Base-by-base conservation (phyloP, 805 yeast species). In the Nakazawaea laoshanensis region DNA sequence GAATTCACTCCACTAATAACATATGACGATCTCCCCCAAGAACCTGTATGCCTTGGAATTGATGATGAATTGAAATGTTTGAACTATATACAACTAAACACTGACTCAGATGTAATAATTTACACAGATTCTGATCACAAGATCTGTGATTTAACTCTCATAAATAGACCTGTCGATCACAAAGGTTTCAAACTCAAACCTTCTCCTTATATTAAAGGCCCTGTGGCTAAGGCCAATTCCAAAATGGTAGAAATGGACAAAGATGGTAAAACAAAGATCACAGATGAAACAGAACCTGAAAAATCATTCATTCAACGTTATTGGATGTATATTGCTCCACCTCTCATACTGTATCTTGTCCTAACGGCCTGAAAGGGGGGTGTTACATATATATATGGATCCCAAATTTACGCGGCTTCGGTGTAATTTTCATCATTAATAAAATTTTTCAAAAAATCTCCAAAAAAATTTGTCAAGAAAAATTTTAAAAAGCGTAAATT, bases 271-370 rank as follows among this genome's bases (percentile, higher is more conserved):
- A 25, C 33, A 2, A 12, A 19, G 6, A 18, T 13, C 9, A 27
- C n/a, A 19, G 32, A 35, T 10, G 32, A 30, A 19, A 20, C 16
- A 16, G 14, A 27, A 12, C 29, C 16, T 10, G 55, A 55, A 20
- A 52, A 57, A 33, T 65, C 77, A 4, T 74, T 73, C 52, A 53
- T 75, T 12, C 80, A 74, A 47, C 67, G 67, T 48, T 67, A 76
- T 52, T 76, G 82, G 82, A 60, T 71, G 63, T 74, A 69, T 49
- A 55, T 76, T 17, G 71, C 71, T 6, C 72, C 76, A 2, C 70
- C 71, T 10, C 40, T 69, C 15, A 30, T 73, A 8, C 39, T 70
- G 24, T 35, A 65, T 36, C 37, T 59, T 43, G 14, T 63, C 14
- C 28, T 43, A 14, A 15, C 25, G 2, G 35, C 16, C 20, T 19